Conservation (phyloP, 768 basidiomycete genomes). For the Paxillus involutus region DNA sequence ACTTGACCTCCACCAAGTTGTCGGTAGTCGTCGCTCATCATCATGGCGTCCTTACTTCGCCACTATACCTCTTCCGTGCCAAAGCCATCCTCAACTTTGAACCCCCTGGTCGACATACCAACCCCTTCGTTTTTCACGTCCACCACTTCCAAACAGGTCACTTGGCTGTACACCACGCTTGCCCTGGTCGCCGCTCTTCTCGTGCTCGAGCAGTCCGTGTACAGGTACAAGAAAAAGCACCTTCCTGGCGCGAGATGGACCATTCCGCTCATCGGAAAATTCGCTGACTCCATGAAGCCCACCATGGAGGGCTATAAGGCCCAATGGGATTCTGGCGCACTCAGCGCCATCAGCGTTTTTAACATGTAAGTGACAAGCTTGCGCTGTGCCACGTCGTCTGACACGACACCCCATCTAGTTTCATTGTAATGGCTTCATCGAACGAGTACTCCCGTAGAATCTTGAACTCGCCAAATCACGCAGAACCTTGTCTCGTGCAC, state of each 20-base stretch:
- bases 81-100: slow-evolving; percentile 44
- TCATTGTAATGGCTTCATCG: slow-evolving; percentile 97
- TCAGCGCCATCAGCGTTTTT: slow-evolving; percentile 92
- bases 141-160: slow-evolving; percentile 19
- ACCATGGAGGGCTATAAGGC: slow-evolving; percentile 89
- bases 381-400: background rate
- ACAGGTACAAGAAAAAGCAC: slow-evolving; percentile 84
- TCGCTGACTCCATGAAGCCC: slow-evolving; percentile 88
- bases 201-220: slow-evolving; percentile 83
- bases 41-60: slow-evolving; percentile 35
- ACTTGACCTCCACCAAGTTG: background rate
- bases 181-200: slow-evolving; percentile 75
- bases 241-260: slow-evolving; percentile 91
- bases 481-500: slow-evolving; percentile 93
- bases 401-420: slow-evolving; percentile 51
- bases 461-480: slow-evolving; percentile 87
- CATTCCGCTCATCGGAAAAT: slow-evolving; percentile 97
- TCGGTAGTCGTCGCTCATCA: background rate
- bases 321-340: slow-evolving; percentile 88
- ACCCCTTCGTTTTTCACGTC: slow-evolving; percentile 45
- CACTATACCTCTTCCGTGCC: slow-evolving; percentile 33
- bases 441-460: slow-evolving; percentile 95
- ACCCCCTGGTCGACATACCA: slow-evolving; percentile 43
- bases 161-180: slow-evolving; percentile 69
- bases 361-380: slow-evolving; percentile 71